A percentile compares a stretch with the other conserved stretches of the same genome.
phyloP scores from a whole-genome alignment of 805 yeast genomes.

The Saccharomycopsis fodiens region DNA sequence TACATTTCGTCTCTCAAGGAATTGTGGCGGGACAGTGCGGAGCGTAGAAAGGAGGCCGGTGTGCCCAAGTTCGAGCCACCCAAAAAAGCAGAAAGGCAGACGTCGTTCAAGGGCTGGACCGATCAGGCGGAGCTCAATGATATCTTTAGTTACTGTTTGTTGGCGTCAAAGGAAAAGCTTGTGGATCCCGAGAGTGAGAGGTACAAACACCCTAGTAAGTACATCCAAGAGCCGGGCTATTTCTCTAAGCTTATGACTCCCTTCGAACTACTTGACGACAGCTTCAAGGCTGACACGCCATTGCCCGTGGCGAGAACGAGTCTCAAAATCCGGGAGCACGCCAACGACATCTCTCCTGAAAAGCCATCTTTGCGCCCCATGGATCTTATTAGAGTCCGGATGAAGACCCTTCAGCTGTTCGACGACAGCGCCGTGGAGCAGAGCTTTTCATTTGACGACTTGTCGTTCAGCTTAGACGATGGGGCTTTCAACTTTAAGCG shows the following conservation, averaged over 20 bases:
- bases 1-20: constrained; percentile 42
- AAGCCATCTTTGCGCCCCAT: not conserved
- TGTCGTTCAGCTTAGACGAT: constrained; percentile 7
- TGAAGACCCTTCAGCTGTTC: not conserved
- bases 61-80: constrained; percentile 27
- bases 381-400: not conserved
- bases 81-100: constrained; percentile 25
- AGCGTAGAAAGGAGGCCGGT: constrained; percentile 39
- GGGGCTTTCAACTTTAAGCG: not conserved
- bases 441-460: constrained; percentile 17
- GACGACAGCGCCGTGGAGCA: constrained; percentile 20
- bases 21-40: constrained; percentile 51
- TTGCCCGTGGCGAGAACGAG: not conserved
- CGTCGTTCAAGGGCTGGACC: constrained; percentile 31
- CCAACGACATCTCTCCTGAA: not conserved
- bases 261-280: constrained; percentile 1
- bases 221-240: constrained; percentile 1
- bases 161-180: not conserved
- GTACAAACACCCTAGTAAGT: not conserved
- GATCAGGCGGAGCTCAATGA: constrained; percentile 32
- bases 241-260: not conserved
- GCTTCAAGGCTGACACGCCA: not conserved
- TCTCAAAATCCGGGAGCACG: not conserved
- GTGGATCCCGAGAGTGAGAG: not conserved
- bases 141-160: constrained; percentile 14